Evolutionary conservation across 306 rosid genomes (phyloP).

Genomic region (Fagus sylvatica): DNA sequence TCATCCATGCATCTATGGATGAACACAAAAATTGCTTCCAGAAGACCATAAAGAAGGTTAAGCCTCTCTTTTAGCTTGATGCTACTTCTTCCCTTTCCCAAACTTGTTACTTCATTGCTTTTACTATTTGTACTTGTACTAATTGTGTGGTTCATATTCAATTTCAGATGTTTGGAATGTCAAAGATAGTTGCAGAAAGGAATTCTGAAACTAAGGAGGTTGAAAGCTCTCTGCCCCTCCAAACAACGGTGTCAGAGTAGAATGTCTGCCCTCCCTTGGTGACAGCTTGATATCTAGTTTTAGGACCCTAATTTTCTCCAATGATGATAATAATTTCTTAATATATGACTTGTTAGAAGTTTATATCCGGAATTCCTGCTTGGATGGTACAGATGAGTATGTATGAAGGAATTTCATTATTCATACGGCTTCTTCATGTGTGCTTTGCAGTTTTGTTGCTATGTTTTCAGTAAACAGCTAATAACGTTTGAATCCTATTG

Average conservation of each 20-base stretch:
- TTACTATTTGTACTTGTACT: background rate
- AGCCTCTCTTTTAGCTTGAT: constrained; percentile 1
- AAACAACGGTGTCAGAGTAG: constrained; percentile 57
- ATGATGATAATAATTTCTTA: background rate
- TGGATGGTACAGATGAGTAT: background rate
- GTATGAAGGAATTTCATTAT: background rate
- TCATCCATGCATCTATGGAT: constrained; percentile 78
- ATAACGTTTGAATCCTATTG: background rate
- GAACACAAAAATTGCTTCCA: constrained; percentile 85
- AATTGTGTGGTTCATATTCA: constrained; percentile 6
- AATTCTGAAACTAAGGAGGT: constrained; percentile 60
- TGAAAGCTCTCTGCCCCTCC: constrained; percentile 75
- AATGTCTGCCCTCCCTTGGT: background rate
- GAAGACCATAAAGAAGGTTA: constrained; percentile 78
- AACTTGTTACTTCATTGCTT: background rate
- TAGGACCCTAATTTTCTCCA: background rate
- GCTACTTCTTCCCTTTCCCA: background rate
- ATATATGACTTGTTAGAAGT: background rate
- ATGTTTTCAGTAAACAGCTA: background rate
- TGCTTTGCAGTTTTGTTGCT: background rate
- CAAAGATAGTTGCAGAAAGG: constrained; percentile 72
- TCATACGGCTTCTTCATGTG: background rate
- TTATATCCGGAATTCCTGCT: background rate
- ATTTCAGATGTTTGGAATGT: constrained; percentile 85
- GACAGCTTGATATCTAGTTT: background rate